Conservation (phyloP, 2,329 filamentous ascomycete species). For the Macroventuria anomochaeta region DNA sequence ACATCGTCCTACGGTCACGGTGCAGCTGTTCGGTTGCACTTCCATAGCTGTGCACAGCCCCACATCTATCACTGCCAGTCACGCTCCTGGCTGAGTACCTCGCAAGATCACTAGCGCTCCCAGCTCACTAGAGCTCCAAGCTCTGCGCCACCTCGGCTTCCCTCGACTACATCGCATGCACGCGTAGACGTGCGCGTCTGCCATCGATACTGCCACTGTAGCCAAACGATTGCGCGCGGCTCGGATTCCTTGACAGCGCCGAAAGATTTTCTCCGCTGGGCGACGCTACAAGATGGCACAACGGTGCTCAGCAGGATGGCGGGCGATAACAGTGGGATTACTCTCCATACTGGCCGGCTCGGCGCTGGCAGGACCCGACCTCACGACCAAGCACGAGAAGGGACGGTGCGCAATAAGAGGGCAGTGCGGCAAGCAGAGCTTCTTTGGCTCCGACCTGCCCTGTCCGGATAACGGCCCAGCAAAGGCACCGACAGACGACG, state of each 20-base stretch:
- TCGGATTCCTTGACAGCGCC: not conserved
- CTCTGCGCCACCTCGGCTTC: conserved; percentile 26
- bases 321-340: conserved; percentile 35
- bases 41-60: conserved; percentile 12
- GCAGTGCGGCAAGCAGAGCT: conserved; percentile 87
- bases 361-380: conserved; percentile 39
- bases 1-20: not conserved
- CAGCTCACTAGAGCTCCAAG: conserved; percentile 8
- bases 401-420: conserved; percentile 90
- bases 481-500: conserved; percentile 71
- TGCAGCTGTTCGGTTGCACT: not conserved
- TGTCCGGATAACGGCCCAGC: conserved; percentile 91
- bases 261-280: not conserved
- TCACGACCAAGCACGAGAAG: conserved; percentile 72
- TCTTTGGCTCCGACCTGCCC: conserved; percentile 88
- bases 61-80: not conserved
- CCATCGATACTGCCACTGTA: not conserved
- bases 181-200: not conserved
- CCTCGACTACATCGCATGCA: not conserved
- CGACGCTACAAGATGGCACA: conserved; percentile 23
- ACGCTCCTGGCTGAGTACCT: not conserved
- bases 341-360: conserved; percentile 38
- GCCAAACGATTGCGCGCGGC: not conserved
- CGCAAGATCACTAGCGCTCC: no score
- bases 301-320: conserved; percentile 32